A percentile compares a stretch with the other conserved stretches of the same genome.
phyloP scores from a whole-genome alignment of 75 land plant genomes.

The Gnetum montanum region DNA sequence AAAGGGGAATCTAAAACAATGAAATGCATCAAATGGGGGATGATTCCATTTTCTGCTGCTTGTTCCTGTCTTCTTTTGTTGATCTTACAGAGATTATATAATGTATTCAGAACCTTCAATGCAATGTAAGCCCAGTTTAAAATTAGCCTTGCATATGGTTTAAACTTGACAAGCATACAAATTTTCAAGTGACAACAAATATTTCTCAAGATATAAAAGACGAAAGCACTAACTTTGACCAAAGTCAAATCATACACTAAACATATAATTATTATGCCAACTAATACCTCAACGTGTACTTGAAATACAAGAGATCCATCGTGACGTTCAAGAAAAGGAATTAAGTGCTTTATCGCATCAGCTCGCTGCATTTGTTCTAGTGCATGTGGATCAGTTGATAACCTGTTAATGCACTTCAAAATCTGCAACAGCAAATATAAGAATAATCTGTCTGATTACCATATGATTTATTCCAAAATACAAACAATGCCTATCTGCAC shows the following conservation, averaged over 20 bases:
- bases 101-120: slow-evolving; percentile 76
- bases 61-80: slow-evolving; percentile 97
- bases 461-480: not conserved
- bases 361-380: slow-evolving; percentile 90
- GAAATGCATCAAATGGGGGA: slow-evolving; percentile 92
- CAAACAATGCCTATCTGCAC: not conserved
- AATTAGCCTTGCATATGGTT: not conserved
- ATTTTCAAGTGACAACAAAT: no score
- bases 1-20: slow-evolving; percentile 79
- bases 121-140: not conserved
- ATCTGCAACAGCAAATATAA: slow-evolving; percentile 39
- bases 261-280: no score
- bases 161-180: not conserved
- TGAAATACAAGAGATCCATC: slow-evolving; percentile 72
- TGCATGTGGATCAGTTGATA: slow-evolving; percentile 88
- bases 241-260: no score
- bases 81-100: slow-evolving; percentile 96
- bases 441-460: not conserved
- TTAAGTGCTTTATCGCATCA: slow-evolving; percentile 95
- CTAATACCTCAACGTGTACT: slow-evolving; percentile 89
- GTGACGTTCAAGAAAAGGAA: slow-evolving; percentile 80
- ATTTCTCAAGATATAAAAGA: not conserved
- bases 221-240: not conserved
- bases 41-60: slow-evolving; percentile 98
- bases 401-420: slow-evolving; percentile 85